Evolutionary conservation across 495 filamentous ascomycete species (phyloP).

Genomic region (Penicillium malachiteum): DNA sequence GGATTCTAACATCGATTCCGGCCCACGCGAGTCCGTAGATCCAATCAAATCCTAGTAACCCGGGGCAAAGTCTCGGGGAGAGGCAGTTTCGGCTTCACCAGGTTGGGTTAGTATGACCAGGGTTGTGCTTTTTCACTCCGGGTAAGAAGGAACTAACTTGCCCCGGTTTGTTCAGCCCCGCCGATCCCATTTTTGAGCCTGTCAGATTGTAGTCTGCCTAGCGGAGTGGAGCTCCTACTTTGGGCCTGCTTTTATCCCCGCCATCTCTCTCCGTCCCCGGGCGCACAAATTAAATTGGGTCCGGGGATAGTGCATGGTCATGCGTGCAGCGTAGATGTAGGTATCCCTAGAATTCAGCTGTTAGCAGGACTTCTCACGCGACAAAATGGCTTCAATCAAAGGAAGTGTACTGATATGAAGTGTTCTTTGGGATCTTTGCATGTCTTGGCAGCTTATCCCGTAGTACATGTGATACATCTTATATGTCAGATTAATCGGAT

Average conservation of each 20-base stretch:
- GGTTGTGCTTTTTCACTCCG: background rate
- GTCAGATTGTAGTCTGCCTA: constrained; percentile 6
- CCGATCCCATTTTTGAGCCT: constrained; percentile 16
- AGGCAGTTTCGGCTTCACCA: constrained; percentile 18
- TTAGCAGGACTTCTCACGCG: too few relatives aligned
- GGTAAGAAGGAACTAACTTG: background rate
- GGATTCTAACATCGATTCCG: background rate
- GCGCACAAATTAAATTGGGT: constrained; percentile 3
- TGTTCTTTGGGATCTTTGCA: too few relatives aligned
- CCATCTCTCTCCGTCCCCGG: background rate
- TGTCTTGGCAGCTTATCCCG: too few relatives aligned
- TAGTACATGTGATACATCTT: too few relatives aligned
- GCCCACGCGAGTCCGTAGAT: constrained; percentile 14
- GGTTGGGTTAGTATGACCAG: constrained; percentile 14
- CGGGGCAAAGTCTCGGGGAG: constrained; percentile 2
- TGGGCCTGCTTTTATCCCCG: background rate
- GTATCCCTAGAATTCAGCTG: background rate
- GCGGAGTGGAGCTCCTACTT: constrained; percentile 2
- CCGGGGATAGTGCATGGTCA: background rate
- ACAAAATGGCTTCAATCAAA: too few relatives aligned
- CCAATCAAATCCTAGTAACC: constrained; percentile 8
- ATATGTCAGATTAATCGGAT: too few relatives aligned
- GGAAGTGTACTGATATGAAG: too few relatives aligned
- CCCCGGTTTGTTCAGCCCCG: constrained; percentile 4
- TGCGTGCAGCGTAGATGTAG: background rate